A percentile compares a stretch with the other conserved stretches of the same genome.
These are phyloP conservation scores for Scheffersomyces lignicola DNA, from an alignment of 1,139 yeast species.

Conservation along the genomic window DNA sequence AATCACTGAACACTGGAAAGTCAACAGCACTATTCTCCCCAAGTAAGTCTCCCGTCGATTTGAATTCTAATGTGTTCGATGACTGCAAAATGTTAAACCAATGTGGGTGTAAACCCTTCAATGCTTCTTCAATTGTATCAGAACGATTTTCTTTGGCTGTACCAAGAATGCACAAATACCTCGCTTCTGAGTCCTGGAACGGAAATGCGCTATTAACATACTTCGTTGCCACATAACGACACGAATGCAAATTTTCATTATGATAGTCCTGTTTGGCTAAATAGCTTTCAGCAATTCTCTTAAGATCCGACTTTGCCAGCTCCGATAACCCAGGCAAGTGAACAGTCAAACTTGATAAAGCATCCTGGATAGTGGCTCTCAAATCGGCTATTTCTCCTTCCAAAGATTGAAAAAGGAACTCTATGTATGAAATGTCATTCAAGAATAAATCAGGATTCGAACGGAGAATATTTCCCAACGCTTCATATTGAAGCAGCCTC, in stretches of 20 bases:
- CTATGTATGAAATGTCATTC: constrained; percentile 52
- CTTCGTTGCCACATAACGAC: constrained; percentile 65
- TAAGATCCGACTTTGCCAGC: constrained; percentile 43
- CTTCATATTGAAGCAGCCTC: constrained; percentile 72
- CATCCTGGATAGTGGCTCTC: constrained; percentile 70
- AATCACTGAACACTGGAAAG: constrained; percentile 46
- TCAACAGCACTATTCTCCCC: constrained; percentile 32
- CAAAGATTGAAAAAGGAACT: constrained; percentile 73
- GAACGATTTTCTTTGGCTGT: constrained; percentile 57
- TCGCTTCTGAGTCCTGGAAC: constrained; percentile 67
- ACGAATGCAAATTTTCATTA: constrained; percentile 33
- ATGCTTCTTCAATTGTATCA: constrained; percentile 79
- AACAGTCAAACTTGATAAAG: constrained; percentile 59
- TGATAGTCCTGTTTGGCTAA: constrained; percentile 26
- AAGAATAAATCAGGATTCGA: constrained; percentile 46
- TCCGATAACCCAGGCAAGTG: constrained; percentile 45
- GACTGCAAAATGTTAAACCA: constrained; percentile 54
- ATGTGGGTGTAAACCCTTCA: constrained; percentile 81
- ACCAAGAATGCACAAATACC: constrained; percentile 70
- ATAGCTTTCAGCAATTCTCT: constrained; percentile 39
- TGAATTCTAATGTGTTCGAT: constrained; percentile 39
- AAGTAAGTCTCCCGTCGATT: constrained; percentile 44
- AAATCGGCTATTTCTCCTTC: constrained; percentile 64
- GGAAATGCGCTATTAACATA: constrained; percentile 65
- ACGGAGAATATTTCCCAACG: constrained; percentile 65